Conservation (phyloP, 2,329 filamentous ascomycete species). For the Pyrenophora tritici-repentis region DNA sequence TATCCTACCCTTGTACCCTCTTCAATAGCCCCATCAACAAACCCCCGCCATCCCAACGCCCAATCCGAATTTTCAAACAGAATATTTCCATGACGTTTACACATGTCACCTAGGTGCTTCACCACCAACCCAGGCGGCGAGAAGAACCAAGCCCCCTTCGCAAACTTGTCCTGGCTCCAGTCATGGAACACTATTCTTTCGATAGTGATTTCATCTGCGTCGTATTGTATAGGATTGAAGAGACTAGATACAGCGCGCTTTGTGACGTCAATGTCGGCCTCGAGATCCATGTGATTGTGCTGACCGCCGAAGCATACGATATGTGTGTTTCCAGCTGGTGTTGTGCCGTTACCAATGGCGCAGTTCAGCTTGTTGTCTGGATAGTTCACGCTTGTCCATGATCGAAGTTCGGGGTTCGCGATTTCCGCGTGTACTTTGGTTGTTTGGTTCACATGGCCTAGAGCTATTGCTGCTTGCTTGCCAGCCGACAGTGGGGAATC, state of each 20-base stretch:
- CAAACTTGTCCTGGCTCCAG: constrained; percentile 55
- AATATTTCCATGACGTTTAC: constrained; percentile 51
- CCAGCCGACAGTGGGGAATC: constrained; percentile 46
- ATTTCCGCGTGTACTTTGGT: constrained; percentile 56
- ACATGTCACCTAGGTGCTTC: constrained; percentile 49
- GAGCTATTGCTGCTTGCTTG: constrained; percentile 46
- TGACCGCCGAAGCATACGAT: constrained; percentile 54
- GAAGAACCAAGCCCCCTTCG: constrained; percentile 50
- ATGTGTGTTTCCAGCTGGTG: constrained; percentile 52
- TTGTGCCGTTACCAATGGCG: constrained; percentile 52
- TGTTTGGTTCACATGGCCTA: constrained; percentile 54
- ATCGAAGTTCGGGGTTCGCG: constrained; percentile 48
- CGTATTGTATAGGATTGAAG: background rate
- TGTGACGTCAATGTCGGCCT: constrained; percentile 45
- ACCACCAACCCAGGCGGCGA: constrained; percentile 45
- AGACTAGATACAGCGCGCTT: background rate
- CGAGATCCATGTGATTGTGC: constrained; percentile 52
- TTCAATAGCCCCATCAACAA: constrained; percentile 58
- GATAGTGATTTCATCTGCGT: constrained; percentile 3
- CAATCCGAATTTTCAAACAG: constrained; percentile 57
- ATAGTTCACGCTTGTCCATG: constrained; percentile 52
- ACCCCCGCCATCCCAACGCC: constrained; percentile 57
- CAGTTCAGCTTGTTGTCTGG: constrained; percentile 52
- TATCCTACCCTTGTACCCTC: constrained; percentile 49
- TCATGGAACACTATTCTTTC: constrained; percentile 53